Conservation (phyloP, 2,329 filamentous ascomycete species). For the Pestalotiopsis sp. region DNA sequence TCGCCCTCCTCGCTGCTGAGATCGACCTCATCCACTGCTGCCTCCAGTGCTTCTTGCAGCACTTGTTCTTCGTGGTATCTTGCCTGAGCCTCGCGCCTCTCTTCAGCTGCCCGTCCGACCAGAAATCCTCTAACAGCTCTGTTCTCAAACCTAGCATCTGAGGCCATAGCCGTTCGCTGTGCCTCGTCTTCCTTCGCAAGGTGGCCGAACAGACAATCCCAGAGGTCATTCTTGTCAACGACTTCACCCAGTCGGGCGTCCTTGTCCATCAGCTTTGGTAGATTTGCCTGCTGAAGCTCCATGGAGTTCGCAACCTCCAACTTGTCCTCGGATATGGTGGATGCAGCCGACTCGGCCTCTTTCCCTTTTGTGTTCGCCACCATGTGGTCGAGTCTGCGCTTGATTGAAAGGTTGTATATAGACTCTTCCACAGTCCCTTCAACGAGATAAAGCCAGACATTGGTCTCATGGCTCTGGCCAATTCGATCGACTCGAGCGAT, state of each 20-base stretch:
- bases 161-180: conserved; percentile 14
- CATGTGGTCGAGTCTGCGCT: conserved; percentile 79
- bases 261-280: conserved; percentile 72
- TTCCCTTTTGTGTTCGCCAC: conserved; percentile 46
- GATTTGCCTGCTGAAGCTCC: conserved; percentile 74
- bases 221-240: conserved; percentile 78
- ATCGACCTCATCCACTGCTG: background rate
- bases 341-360: conserved; percentile 32
- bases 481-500: conserved; percentile 96
- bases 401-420: conserved; percentile 85
- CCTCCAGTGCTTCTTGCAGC: background rate
- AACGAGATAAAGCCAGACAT: conserved; percentile 95
- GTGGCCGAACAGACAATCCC: conserved; percentile 83
- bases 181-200: conserved; percentile 36
- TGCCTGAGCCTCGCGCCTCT: conserved; percentile 26
- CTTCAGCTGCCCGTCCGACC: conserved; percentile 47
- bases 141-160: conserved; percentile 34
- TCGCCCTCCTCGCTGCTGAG: background rate
- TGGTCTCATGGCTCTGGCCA: conserved; percentile 84
- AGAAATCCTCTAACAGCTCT: conserved; percentile 44
- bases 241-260: conserved; percentile 76
- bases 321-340: conserved; percentile 58
- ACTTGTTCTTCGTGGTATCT: background rate
- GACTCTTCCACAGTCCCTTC: conserved; percentile 88
- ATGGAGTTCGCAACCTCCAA: conserved; percentile 84